Base-by-base conservation (phyloP, 768 basidiomycete genomes). In the Xerocomellus chrysenteron region DNA sequence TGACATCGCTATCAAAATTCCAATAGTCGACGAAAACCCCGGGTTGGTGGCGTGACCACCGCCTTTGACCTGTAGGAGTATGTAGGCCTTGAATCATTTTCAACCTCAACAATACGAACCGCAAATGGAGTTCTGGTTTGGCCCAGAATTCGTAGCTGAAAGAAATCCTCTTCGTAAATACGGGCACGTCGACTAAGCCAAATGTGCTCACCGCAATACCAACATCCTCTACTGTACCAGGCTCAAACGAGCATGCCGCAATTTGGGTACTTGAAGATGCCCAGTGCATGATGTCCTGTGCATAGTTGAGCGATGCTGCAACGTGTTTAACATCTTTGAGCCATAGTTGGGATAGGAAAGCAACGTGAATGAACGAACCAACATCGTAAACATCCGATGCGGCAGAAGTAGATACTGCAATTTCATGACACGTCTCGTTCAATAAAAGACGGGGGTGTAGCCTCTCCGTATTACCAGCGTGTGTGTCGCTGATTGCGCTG, bases 21-120 rank as follows among this genome's bases (percentile, higher is more conserved):
- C 84, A 0, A 64, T 40, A 0, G 84, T 85, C 0, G 85, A 86
- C 0, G 83, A 83, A 59, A 84, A 83, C 0, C 79, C 79, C 0
- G 74, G 79, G 57, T 85, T 85, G 0, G 73, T 55, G 0, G 78
- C 51, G 60, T 87, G 85, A 0, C 85, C 84, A n/a, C 84, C 83
- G 19, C 82, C 78, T 66, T 84, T 86, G 26, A 28, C 26, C 26
- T 28, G 26, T 28, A 28, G 3, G n/a, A 0, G 12, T 2, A 9
- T 5, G 13, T 9, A 16, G 33, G 9, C 12, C 26, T n/a, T 13
- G n/a, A 17, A 5, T n/a, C 16, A 26, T 21, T 8, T 21, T 28
- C 16, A 9, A 21, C 10, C 9, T 69, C 7, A 41, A 35, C 4
- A 5, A 28, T 28, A 28, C 26, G 26, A 28, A 28, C 26, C 26